Evolutionary conservation across 176 grass and related monocot species (phyloP), one percentile per base, ranked within the genome.

Genomic region (Rhynchospora breviuscula): DNA sequence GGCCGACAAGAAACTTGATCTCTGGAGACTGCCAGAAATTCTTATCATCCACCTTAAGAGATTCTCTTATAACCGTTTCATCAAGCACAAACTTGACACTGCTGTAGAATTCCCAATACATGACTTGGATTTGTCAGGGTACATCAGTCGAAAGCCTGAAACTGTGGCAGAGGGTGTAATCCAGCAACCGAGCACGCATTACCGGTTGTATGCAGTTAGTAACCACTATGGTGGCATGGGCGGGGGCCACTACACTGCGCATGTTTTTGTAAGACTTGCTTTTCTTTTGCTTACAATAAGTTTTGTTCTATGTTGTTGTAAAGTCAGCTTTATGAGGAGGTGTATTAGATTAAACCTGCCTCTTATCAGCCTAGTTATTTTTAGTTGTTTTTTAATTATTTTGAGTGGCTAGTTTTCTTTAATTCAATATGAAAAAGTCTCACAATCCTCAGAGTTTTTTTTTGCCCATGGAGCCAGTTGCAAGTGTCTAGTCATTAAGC

Each of bases 1-100:
- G 88, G 93, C 93, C 67, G 90, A 84, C 54, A 93, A 99, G 61
- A 99, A 99, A 83, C 82, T 99, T 59, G 97, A 99, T 75, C 85
- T 99, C 59, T 99, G 93, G 97, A 93, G 97, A 84, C 82, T 99
- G 81, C 93, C 97, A 9, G 97, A 99, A 86, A 85, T 99, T 83
- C 89, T 96, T 56, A 94, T 99, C 46, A 93, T 99, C 89, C 97
- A 99, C 66, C 85, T 96, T 1, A 96, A 99, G 86, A 95, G 93
- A 84, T 93, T 93, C 86, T 93, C 91, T 3, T 99, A 90, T 66
- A 96, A 86, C 25, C 88, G 91, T 59, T 99, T 85, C 57, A 96
- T 89, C 46, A 99, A 93, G 85, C 91, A 96, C 70, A 99, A 99
- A 82, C 88, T 99, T 33, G 93, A 93, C 78, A 95, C 96, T 59